These are phyloP conservation scores for Codiaeum variegatum DNA, from an alignment of 441 rosid genomes.

Conservation along the genomic window DNA sequence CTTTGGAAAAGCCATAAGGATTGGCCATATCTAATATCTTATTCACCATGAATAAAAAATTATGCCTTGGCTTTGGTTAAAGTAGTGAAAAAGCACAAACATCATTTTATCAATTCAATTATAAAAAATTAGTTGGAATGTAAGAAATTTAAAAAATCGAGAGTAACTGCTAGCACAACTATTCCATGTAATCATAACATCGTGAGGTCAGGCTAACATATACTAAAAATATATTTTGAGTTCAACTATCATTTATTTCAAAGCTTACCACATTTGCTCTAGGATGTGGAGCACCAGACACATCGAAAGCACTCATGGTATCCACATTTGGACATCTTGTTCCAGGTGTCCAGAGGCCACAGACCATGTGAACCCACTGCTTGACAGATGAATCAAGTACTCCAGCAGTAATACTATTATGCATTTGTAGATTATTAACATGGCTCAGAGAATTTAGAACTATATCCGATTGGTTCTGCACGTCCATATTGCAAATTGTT, in stretches of 20 bases:
- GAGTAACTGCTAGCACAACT: not conserved
- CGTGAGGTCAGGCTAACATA: not conserved
- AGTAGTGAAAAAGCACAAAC: not conserved
- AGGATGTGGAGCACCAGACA: conserved; percentile 36
- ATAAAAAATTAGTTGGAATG: not conserved
- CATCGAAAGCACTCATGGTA: conserved; percentile 58
- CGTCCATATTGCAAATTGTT: conserved; percentile 23
- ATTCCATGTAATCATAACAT: not conserved
- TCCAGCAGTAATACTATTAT: conserved; percentile 42
- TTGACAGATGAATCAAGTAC: conserved; percentile 38
- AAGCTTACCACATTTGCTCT: conserved; percentile 34
- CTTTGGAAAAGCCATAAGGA: not conserved
- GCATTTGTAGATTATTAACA: conserved; percentile 25
- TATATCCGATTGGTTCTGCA: conserved; percentile 21
- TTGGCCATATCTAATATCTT: not conserved
- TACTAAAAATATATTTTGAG: conserved; percentile 3
- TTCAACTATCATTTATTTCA: conserved; percentile 2
- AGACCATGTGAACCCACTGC: conserved; percentile 61
- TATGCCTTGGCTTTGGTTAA: not conserved
- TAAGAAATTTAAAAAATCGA: not conserved
- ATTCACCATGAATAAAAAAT: not conserved
- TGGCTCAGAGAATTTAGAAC: conserved; percentile 10
- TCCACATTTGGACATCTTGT: conserved; percentile 53
- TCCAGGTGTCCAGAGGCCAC: conserved; percentile 62
- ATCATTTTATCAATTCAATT: not conserved